Percentiles rank a stretch among this genome's conserved stretches.
Conservation (phyloP, 2,329 filamentous ascomycete genomes). For the Sphaerulina musiva region DNA sequence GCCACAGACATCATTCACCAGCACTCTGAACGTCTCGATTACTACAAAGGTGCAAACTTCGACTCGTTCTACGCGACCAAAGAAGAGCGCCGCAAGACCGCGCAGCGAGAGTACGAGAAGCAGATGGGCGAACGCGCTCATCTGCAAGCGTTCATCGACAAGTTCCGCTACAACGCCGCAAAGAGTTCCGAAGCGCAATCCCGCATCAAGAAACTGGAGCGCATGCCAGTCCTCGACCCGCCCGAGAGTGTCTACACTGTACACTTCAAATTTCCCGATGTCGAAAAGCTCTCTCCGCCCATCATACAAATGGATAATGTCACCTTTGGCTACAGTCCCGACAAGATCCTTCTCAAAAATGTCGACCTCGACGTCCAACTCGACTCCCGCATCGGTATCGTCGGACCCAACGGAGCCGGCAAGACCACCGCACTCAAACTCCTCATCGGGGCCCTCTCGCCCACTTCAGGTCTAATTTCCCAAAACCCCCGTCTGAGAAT, state of each 20-base stretch:
- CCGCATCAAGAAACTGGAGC: constrained; percentile 97
- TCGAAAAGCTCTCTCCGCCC: constrained; percentile 93
- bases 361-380: constrained; percentile 96
- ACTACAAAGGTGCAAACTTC: constrained; percentile 97
- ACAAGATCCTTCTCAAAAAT: constrained; percentile 72
- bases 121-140: constrained; percentile 92
- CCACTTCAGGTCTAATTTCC: constrained; percentile 74
- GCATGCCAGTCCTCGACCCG: constrained; percentile 84
- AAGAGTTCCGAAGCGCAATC: constrained; percentile 98
- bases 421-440: constrained; percentile 98
- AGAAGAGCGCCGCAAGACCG: constrained; percentile 93
- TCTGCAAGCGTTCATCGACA: constrained; percentile 97
- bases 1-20: constrained; percentile 99
- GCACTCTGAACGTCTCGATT: constrained; percentile 92
- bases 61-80: constrained; percentile 94
- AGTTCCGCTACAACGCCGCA: constrained; percentile 98
- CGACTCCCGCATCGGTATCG: constrained; percentile 95
- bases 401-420: constrained; percentile 97
- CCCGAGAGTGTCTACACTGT: constrained; percentile 94
- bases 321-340: constrained; percentile 76
- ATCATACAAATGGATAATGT: constrained; percentile 97
- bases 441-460: constrained; percentile 77
- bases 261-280: constrained; percentile 93
- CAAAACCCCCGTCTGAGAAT: constrained; percentile 82
- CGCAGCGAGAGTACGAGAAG: constrained; percentile 96